Conservation (phyloP, 257 asterid species). For the Solanum piurae region DNA sequence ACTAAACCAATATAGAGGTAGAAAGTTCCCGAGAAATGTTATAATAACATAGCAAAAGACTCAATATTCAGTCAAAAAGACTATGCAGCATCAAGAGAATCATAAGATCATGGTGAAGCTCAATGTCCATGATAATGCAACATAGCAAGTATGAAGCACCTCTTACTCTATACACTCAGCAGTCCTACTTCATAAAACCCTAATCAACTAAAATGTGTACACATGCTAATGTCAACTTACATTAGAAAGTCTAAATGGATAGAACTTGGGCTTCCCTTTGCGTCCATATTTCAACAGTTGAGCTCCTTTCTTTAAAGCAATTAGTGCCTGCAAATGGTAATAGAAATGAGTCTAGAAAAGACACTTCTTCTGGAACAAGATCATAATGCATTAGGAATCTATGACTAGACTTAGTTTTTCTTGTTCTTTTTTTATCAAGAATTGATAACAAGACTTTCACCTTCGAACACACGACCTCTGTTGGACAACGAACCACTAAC, state of each 20-base stretch:
- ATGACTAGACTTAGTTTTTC: background rate
- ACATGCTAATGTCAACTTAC: constrained; percentile 35
- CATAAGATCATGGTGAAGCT: background rate
- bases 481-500: background rate
- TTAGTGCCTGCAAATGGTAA: constrained; percentile 46
- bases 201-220: background rate
- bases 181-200: background rate
- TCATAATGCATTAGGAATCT: background rate
- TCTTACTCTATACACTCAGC: background rate
- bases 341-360: background rate
- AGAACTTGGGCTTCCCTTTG: constrained; percentile 86
- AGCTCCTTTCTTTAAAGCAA: constrained; percentile 83
- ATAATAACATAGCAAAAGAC: background rate
- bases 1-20: background rate
- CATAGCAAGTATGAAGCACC: background rate
- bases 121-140: background rate
- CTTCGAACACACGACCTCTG: background rate
- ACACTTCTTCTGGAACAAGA: background rate
- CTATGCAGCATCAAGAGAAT: background rate
- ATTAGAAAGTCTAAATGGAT: constrained; percentile 69
- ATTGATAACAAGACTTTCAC: background rate
- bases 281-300: constrained; percentile 88
- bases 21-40: background rate
- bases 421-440: background rate
- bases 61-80: background rate